Base-by-base conservation (phyloP, 2,329 filamentous ascomycete genomes). In the Fusarium neocosmosporiellum region DNA sequence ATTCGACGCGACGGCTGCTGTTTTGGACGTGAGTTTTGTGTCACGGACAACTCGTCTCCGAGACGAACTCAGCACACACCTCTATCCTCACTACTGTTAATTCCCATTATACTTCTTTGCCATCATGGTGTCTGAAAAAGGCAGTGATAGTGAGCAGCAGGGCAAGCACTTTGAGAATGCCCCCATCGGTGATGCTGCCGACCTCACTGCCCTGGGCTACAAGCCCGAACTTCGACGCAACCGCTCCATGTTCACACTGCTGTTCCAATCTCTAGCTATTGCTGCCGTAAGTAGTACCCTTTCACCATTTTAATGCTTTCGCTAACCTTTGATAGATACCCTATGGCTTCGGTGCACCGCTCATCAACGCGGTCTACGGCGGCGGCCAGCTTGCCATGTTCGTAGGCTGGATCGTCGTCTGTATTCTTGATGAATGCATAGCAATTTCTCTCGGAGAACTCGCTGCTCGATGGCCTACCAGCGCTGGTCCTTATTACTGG, bases 371-470 rank as follows among this genome's bases (percentile, higher is more conserved):
- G 0, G 50, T 77, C 16, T 77, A 77, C 10, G 75, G 75, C 46
- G 75, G 75, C 34, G 75, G 75, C 5, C 75, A 77, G 39, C 54
- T 77, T 2, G 41, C 90, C 69, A 90, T 95, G 57, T 88, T 95
- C 65, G 95, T 92, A 88, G 93, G 93, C 20, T 84, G 92, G 82
- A 63, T 82, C 34, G 84, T 89, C 11, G 89, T 90, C 36, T 90
- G 91, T 54, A 75, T 93, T 63, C 93, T 92, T 81, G 94, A 93
- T 72, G 79, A 94, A 58, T 93, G 90, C 77, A 87, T 94, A 65
- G 91, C 92, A 20, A 88, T 91, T 6, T 93, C 90, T 5, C 85
- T 94, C 14, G 92, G 92, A 63, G 92, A 94, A 79, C 94, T 93
- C 75, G 85, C 92, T 58, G 91, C 90, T 1, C 89, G 90, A 16